A percentile compares a stretch with the other conserved stretches of the same genome.
Evolutionary conservation across 2,329 filamentous ascomycete species (phyloP).

Genomic region (Pestalotiopsis sp.): DNA sequence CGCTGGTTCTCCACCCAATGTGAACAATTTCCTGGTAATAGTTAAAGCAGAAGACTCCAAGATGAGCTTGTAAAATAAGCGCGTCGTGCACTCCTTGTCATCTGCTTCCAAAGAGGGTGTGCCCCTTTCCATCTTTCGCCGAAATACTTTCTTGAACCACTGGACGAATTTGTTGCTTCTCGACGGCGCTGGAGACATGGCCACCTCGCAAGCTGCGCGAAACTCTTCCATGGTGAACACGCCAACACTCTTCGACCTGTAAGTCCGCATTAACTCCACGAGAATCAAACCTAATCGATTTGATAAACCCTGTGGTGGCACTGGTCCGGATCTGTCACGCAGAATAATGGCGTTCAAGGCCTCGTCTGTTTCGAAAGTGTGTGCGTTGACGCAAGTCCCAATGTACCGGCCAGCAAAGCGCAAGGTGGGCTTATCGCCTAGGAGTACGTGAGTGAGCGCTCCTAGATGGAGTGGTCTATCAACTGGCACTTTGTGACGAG

Average conservation of each 20-base stretch:
- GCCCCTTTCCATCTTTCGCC: background rate
- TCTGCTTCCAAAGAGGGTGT: background rate
- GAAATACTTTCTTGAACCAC: background rate
- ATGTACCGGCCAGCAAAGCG: background rate
- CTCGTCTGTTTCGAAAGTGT: background rate
- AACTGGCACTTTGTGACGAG: background rate
- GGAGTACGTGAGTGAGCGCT: background rate
- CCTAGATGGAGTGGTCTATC: background rate
- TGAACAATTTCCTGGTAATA: background rate
- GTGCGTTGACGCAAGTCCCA: background rate
- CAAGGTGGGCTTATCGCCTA: background rate
- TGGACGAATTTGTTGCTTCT: background rate
- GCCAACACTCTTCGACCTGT: background rate
- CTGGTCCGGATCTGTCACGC: background rate
- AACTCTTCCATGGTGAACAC: background rate
- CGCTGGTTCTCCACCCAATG: background rate
- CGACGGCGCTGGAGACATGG: background rate
- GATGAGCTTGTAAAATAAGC: background rate
- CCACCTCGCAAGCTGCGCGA: background rate
- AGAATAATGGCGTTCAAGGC: background rate
- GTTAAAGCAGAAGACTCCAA: background rate
- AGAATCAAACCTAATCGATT: background rate
- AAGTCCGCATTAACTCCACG: background rate
- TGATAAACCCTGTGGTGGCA: background rate
- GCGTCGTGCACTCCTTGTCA: background rate